Conservation (phyloP, 129 eudicot species). For the Flaveria brownii region DNA sequence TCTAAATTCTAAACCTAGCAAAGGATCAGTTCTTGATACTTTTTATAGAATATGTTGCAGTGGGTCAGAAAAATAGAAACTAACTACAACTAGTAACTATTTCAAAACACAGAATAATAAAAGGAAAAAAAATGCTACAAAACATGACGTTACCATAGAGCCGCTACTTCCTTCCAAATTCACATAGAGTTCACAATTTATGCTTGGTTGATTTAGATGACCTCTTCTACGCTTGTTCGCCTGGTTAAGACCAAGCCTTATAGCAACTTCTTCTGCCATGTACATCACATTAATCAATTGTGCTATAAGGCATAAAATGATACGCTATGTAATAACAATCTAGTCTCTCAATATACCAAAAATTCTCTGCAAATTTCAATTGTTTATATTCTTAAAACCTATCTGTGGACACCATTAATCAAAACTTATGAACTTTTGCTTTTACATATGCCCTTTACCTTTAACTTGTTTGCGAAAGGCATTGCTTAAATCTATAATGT, state of each 20-base stretch:
- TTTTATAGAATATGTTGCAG: not conserved
- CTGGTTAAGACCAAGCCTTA: conserved; percentile 23
- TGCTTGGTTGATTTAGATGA: conserved; percentile 44
- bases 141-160: conserved; percentile 40
- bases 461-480: not conserved
- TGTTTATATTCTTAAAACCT: not conserved
- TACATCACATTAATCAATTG: conserved; percentile 1
- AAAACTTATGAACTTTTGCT: not conserved
- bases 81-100: not conserved
- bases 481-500: not conserved
- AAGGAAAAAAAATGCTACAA: not conserved
- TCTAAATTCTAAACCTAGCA: not conserved
- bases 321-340: not conserved
- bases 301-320: not conserved
- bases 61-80: not conserved
- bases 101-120: not conserved
- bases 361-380: not conserved
- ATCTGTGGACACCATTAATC: not conserved
- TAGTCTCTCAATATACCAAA: not conserved
- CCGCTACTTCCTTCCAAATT: conserved; percentile 56
- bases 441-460: not conserved
- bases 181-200: conserved; percentile 51
- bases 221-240: conserved; percentile 61
- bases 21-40: not conserved
- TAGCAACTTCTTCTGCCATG: conserved; percentile 46